Evolutionary conservation across 176 grass and related monocot genomes (phyloP).

Genomic region (Saccharum spontaneum): DNA sequence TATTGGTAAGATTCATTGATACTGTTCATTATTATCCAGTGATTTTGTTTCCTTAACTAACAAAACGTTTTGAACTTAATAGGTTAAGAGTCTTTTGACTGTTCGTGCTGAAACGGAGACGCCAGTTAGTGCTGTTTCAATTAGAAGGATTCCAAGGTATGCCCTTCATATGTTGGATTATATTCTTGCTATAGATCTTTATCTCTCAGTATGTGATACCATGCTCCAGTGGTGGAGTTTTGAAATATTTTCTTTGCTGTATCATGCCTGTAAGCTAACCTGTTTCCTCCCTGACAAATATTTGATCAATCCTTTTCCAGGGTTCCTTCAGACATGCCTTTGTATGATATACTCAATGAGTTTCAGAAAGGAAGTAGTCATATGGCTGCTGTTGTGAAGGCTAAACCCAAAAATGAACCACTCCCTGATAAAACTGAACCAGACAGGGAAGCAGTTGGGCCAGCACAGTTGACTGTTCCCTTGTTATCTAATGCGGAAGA

Average conservation of each 20-base stretch:
- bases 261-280: slow-evolving; percentile 25
- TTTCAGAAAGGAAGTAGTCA: slow-evolving; percentile 99
- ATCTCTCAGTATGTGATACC: not conserved
- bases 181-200: slow-evolving; percentile 23
- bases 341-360: slow-evolving; percentile 99
- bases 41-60: slow-evolving; percentile 15
- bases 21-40: not conserved
- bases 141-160: slow-evolving; percentile 98
- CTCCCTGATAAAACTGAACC: slow-evolving; percentile 46
- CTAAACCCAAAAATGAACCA: slow-evolving; percentile 55
- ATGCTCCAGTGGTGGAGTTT: slow-evolving; percentile 6
- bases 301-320: slow-evolving; percentile 39
- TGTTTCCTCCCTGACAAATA: slow-evolving; percentile 3
- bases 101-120: slow-evolving; percentile 99
- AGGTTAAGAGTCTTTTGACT: slow-evolving; percentile 99
- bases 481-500: slow-evolving; percentile 75
- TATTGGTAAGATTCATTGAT: slow-evolving; percentile 68
- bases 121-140: slow-evolving; percentile 97
- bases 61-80: slow-evolving; percentile 39
- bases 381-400: slow-evolving; percentile 98
- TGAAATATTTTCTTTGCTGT: slow-evolving; percentile 16
- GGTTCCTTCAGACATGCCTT: slow-evolving; percentile 96
- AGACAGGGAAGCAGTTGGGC: slow-evolving; percentile 42
- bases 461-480: slow-evolving; percentile 44
- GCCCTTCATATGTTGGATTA: not conserved